Evolutionary conservation across 2,329 filamentous ascomycete genomes (phyloP).

Genomic region (Xylaria multiplex): DNA sequence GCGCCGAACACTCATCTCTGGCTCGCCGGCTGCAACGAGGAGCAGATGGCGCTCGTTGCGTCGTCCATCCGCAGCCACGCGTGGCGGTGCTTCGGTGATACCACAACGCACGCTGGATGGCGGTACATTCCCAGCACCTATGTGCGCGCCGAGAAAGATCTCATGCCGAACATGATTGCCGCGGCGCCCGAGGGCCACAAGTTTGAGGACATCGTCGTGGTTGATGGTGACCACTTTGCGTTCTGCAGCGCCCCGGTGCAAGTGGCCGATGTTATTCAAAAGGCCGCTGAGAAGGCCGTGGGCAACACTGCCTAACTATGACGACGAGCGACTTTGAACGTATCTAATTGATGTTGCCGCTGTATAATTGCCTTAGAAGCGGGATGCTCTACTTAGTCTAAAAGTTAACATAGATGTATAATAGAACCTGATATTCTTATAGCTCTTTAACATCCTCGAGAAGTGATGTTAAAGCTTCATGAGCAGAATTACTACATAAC

Average conservation of each 20-base stretch:
- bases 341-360: background rate
- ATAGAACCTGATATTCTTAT: background rate
- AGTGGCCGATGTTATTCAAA: slow-evolving; percentile 28
- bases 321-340: background rate
- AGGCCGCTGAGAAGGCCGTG: slow-evolving; percentile 29
- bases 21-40: slow-evolving; percentile 24
- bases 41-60: slow-evolving; percentile 21
- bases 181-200: slow-evolving; percentile 32
- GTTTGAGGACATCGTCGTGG: slow-evolving; percentile 36
- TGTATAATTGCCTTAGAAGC: slow-evolving; percentile 1
- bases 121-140: slow-evolving; percentile 35
- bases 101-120: slow-evolving; percentile 34
- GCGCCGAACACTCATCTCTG: slow-evolving; percentile 11
- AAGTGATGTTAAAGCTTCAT: too few relatives aligned
- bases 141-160: slow-evolving; percentile 26
- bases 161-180: slow-evolving; percentile 35
- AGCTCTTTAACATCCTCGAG: background rate
- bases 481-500: too few relatives aligned
- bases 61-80: slow-evolving; percentile 31
- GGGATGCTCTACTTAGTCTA: background rate
- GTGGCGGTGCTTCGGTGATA: slow-evolving; percentile 30
- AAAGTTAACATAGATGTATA: background rate
- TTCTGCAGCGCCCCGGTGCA: slow-evolving; percentile 30
- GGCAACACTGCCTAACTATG: background rate
- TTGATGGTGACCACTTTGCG: slow-evolving; percentile 36